Percentiles rank a stretch among this genome's conserved stretches.
These are phyloP conservation scores for Pezicula radicicola DNA, from an alignment of 2,329 filamentous ascomycete species.

Conservation along the genomic window DNA sequence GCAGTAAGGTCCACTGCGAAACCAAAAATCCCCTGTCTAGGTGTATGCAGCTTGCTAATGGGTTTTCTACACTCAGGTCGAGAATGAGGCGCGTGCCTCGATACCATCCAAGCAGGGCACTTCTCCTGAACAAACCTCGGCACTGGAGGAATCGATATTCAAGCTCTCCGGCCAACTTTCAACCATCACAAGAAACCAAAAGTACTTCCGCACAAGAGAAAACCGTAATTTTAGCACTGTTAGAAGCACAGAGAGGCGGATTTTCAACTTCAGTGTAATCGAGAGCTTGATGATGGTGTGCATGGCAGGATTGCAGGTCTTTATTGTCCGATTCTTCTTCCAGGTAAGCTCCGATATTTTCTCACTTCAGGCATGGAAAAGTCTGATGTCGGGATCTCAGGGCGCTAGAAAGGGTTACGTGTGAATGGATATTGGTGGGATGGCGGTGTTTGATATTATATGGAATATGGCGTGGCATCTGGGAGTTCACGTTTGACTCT, in stretches of 20 bases:
- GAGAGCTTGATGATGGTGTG: conserved; percentile 88
- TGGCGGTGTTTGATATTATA: conserved; percentile 1
- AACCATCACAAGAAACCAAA: conserved; percentile 94
- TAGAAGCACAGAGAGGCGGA: conserved; percentile 88
- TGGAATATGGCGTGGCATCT: conserved; percentile 10
- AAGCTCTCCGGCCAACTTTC: conserved; percentile 92
- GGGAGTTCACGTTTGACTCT: conserved; percentile 13
- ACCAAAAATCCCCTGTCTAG: background rate
- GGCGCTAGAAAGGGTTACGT: conserved; percentile 69
- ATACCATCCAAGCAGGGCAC: conserved; percentile 88
- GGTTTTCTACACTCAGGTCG: conserved; percentile 56
- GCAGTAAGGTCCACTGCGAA: conserved; percentile 54
- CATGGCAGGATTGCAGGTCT: conserved; percentile 96
- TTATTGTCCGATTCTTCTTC: conserved; percentile 98
- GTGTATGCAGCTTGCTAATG: background rate
- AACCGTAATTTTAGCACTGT: conserved; percentile 99
- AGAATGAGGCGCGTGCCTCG: conserved; percentile 80
- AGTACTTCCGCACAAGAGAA: conserved; percentile 98
- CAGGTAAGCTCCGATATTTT: conserved; percentile 53
- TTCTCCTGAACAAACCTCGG: conserved; percentile 81
- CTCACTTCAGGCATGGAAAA: background rate
- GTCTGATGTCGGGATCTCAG: conserved; percentile 30
- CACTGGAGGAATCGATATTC: conserved; percentile 90
- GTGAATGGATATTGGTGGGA: conserved; percentile 35
- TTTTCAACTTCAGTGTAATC: conserved; percentile 96